phyloP scores from a whole-genome alignment of 2,329 filamentous ascomycete species.

The Nannizziopsis arthrosporioides region DNA sequence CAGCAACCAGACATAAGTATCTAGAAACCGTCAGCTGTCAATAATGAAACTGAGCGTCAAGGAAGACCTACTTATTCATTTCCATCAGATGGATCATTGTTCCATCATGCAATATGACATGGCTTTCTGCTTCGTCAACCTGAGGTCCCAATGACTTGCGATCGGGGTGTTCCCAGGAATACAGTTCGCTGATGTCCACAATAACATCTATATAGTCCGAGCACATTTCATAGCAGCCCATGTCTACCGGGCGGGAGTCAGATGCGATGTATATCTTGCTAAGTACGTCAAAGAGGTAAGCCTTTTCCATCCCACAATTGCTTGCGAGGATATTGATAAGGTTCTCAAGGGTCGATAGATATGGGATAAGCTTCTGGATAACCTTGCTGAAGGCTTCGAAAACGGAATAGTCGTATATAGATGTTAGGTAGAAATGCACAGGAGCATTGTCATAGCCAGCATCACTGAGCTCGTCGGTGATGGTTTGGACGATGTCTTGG shows the following conservation, averaged over 20 bases:
- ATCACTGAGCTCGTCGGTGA: slow-evolving; percentile 90
- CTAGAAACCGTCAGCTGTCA: slow-evolving; percentile 26
- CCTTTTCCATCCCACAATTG: slow-evolving; percentile 92
- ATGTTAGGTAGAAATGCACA: slow-evolving; percentile 90
- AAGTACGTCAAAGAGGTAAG: slow-evolving; percentile 92
- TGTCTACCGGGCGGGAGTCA: slow-evolving; percentile 83
- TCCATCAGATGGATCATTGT: slow-evolving; percentile 54
- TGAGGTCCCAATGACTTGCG: slow-evolving; percentile 34
- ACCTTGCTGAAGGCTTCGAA: slow-evolving; percentile 98
- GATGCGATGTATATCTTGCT: slow-evolving; percentile 99
- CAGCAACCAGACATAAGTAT: slow-evolving; percentile 52
- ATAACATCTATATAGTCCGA: slow-evolving; percentile 98
- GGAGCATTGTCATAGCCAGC: slow-evolving; percentile 86
- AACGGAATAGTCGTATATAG: slow-evolving; percentile 96
- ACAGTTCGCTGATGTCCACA: slow-evolving; percentile 91
- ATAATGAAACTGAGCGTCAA: not conserved
- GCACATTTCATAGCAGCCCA: slow-evolving; percentile 95
- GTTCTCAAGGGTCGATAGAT: slow-evolving; percentile 82
- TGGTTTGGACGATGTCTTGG: slow-evolving; percentile 89
- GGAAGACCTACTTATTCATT: slow-evolving; percentile 50
- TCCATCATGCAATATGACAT: slow-evolving; percentile 50
- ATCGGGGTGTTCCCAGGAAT: slow-evolving; percentile 55
- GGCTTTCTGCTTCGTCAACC: slow-evolving; percentile 48
- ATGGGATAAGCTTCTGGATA: slow-evolving; percentile 92
- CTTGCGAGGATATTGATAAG: slow-evolving; percentile 88